These are phyloP conservation scores for Rutidosis leptorrhynchoides DNA, from an alignment of 129 eudicot genomes.

Conservation along the genomic window DNA sequence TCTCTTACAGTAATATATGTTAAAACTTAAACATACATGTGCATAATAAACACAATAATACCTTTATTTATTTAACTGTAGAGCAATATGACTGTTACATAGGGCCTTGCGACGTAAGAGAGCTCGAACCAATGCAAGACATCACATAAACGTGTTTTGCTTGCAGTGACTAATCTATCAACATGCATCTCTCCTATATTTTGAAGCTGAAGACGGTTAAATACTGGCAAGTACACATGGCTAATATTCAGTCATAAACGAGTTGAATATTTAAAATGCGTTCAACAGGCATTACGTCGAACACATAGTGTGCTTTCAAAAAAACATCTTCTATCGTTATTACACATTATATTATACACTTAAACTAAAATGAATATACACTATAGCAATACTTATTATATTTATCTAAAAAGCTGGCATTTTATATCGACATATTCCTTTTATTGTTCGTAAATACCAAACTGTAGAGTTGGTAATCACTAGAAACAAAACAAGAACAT, in stretches of 20 bases:
- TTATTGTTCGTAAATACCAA: no score
- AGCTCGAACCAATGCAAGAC: slow-evolving; percentile 36
- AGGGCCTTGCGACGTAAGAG: slow-evolving; percentile 35
- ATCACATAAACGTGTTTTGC: slow-evolving; percentile 17
- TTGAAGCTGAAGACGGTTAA: slow-evolving; percentile 10
- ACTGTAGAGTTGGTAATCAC: no score
- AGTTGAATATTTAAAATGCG: not conserved
- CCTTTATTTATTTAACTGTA: slow-evolving; percentile 22
- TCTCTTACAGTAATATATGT: no score
- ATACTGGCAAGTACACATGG: not conserved
- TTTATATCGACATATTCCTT: no score
- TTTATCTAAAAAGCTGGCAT: no score
- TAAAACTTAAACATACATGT: no score
- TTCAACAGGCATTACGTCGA: slow-evolving; percentile 20
- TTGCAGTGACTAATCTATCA: slow-evolving; percentile 3
- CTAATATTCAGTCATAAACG: not conserved
- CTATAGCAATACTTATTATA: no score
- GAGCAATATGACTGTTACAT: slow-evolving; percentile 1
- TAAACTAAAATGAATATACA: no score
- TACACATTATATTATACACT: no score
- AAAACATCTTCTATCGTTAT: no score
- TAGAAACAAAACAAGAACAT: no score
- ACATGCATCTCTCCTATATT: not conserved
- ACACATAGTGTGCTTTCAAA: slow-evolving; percentile 18
- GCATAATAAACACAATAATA: slow-evolving; percentile 7